Base-by-base conservation (phyloP, 2,329 filamentous ascomycete genomes). In the Cladophialophora immunda region DNA sequence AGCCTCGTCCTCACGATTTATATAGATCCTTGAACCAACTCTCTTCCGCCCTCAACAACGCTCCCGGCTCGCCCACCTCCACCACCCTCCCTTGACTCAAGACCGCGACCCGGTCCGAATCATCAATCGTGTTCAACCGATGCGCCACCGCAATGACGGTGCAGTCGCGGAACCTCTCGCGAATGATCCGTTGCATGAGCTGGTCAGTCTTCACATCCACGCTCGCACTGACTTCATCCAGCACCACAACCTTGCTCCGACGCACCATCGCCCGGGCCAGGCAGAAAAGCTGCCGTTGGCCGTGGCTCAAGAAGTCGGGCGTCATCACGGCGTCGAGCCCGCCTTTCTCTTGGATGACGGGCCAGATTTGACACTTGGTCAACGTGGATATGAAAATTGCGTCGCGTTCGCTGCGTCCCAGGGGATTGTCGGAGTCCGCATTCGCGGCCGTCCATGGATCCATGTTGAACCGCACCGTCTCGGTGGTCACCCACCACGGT, bases 241-340 rank as follows among this genome's bases (percentile, higher is more conserved):
- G 75, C 36, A 83, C 76, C 13, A 83, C 74, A 61, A 83, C 77
- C 27, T 77, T 80, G 58, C 79, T 78, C 8, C 76, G 74, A 8
- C 83, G 77, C 7, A 90, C 75, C 19, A 90, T 80, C 0, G 87
- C 88, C 0, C 88, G 77, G 0, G 85, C 88, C 0, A 91, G 81
- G 68, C 84, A 87, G 70, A 91, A 89, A 0, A 91, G 80, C 72
- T 91, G 89, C 53, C 83, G 83, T 74, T 91, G 88, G 0, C 89
- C 89, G 36, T 85, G 82, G 4, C 82, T 85, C 5, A 89, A 78
- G 58, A 81, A 78, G 6, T 84, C 80, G 1, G 81, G 77, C n/a
- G 80, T 79, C 68, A 89, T 81, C 1, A 79, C 75, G 1, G 76
- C 75, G 66, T 79, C 76, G 2, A 83, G 70, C 8, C 74, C 77